These are phyloP conservation scores for Yamadazyma olivae DNA, from an alignment of 805 yeast species.

Conservation along the genomic window DNA sequence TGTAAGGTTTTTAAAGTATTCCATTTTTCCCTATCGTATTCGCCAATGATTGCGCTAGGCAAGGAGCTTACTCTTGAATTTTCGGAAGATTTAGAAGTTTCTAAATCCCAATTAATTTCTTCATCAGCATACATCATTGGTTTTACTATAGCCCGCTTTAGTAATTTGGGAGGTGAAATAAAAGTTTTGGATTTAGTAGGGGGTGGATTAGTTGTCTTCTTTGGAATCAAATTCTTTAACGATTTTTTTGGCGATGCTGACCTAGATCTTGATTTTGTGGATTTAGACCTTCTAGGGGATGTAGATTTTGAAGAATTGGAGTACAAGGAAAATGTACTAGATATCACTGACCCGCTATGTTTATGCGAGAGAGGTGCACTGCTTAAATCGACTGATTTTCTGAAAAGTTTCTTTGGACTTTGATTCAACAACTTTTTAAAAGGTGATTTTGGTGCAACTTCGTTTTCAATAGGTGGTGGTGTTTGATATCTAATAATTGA, in stretches of 20 bases:
- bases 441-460: conserved; percentile 22
- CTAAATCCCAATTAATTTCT: conserved; percentile 23
- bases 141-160: conserved; percentile 16
- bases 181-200: conserved; percentile 1
- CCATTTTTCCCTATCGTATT: conserved; percentile 68
- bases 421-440: conserved; percentile 27
- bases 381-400: conserved; percentile 13
- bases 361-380: conserved; percentile 14
- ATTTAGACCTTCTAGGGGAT: conserved; percentile 30
- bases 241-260: conserved; percentile 13
- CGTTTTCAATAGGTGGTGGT: conserved; percentile 7
- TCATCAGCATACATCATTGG: conserved; percentile 2
- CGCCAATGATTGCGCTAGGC: conserved; percentile 60
- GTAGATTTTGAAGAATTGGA: conserved; percentile 30
- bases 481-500: conserved; percentile 6
- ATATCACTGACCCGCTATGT: conserved; percentile 26
- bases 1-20: conserved; percentile 43
- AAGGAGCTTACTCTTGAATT: conserved; percentile 40
- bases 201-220: background rate
- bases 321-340: conserved; percentile 23
- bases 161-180: conserved; percentile 14
- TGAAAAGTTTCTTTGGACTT: conserved; percentile 26
- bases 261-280: conserved; percentile 15
- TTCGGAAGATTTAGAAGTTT: conserved; percentile 31
- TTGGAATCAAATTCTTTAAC: conserved; percentile 8